Percentiles rank a stretch among this genome's conserved stretches.
Conservation (phyloP, 1,139 yeast genomes). For the Geotrichum australiense region DNA sequence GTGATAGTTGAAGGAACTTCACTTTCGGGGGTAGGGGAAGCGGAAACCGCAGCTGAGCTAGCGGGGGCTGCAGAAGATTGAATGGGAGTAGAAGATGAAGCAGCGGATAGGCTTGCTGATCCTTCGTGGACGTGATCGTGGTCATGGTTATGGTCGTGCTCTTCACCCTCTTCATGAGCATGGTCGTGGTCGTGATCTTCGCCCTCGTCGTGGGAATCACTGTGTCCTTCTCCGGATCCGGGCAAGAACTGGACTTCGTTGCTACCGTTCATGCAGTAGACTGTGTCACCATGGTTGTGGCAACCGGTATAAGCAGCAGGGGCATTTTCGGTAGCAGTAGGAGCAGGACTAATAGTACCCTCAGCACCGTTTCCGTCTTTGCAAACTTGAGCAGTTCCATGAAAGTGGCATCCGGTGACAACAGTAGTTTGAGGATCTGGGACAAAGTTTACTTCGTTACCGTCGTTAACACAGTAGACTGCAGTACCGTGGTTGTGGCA, state of each 20-base stretch:
- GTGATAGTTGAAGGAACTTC: too few relatives aligned
- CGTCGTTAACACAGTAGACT: conserved; percentile 7
- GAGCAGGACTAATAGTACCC: conserved; percentile 34
- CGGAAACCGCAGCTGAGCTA: too few relatives aligned
- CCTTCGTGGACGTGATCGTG: too few relatives aligned
- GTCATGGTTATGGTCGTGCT: too few relatives aligned
- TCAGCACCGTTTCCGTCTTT: conserved; percentile 31
- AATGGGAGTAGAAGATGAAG: too few relatives aligned
- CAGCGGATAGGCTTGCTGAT: too few relatives aligned
- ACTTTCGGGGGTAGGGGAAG: too few relatives aligned
- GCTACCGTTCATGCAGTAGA: conserved; percentile 27
- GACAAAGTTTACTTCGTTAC: conserved; percentile 9
- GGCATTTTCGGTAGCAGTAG: conserved; percentile 25
- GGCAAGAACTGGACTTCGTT: conserved; percentile 30
- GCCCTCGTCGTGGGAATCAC: too few relatives aligned
- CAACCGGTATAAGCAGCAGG: conserved; percentile 32
- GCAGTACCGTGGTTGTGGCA: conserved; percentile 9
- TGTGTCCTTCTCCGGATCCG: too few relatives aligned
- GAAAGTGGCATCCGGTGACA: conserved; percentile 35
- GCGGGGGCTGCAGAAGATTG: too few relatives aligned
- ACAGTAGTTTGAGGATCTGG: conserved; percentile 17
- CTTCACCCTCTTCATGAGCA: too few relatives aligned
- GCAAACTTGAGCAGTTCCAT: conserved; percentile 30
- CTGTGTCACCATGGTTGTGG: conserved; percentile 32
- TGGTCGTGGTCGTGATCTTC: background rate